These are phyloP conservation scores for Lachancea meyersii DNA, from an alignment of 805 yeast genomes.

Conservation along the genomic window DNA sequence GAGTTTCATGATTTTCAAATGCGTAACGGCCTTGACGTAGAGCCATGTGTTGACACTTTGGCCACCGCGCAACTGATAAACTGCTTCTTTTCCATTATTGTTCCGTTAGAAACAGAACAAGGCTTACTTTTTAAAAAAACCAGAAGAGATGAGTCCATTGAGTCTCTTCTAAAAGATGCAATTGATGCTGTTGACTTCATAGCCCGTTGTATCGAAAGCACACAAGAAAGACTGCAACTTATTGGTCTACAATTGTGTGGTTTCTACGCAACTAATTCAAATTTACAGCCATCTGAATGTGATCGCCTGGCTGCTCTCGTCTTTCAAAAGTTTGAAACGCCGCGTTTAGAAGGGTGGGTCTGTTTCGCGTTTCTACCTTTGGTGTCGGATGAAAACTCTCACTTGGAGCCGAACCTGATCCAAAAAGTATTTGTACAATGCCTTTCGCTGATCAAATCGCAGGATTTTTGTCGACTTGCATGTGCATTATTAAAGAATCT, in stretches of 20 bases:
- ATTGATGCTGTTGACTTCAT: constrained; percentile 16
- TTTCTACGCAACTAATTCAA: constrained; percentile 11
- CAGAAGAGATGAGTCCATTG: constrained; percentile 12
- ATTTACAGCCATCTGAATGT: constrained; percentile 4
- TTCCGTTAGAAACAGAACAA: background rate
- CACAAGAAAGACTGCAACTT: constrained; percentile 7
- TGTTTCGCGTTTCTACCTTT: constrained; percentile 22
- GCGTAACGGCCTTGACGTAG: constrained; percentile 5
- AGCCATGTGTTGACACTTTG: constrained; percentile 19
- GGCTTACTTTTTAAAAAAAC: constrained; percentile 20
- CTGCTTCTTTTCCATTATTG: constrained; percentile 13
- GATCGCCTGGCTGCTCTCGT: constrained; percentile 11
- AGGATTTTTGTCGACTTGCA: constrained; percentile 19
- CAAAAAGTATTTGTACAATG: constrained; percentile 27
- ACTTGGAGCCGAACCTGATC: background rate
- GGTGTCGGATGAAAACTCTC: constrained; percentile 10
- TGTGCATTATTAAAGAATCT: constrained; percentile 21
- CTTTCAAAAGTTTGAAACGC: constrained; percentile 16
- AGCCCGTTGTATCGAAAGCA: constrained; percentile 12
- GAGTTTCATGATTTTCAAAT: constrained; percentile 17
- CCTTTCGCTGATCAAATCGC: constrained; percentile 32
- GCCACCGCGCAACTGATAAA: constrained; percentile 15
- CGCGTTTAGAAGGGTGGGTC: constrained; percentile 17
- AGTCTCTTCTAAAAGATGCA: constrained; percentile 14
- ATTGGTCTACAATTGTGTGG: constrained; percentile 21